Percentiles rank a stretch among this genome's conserved stretches.
Conservation (phyloP, 345 rosid genomes). For the Populus deltoides region DNA sequence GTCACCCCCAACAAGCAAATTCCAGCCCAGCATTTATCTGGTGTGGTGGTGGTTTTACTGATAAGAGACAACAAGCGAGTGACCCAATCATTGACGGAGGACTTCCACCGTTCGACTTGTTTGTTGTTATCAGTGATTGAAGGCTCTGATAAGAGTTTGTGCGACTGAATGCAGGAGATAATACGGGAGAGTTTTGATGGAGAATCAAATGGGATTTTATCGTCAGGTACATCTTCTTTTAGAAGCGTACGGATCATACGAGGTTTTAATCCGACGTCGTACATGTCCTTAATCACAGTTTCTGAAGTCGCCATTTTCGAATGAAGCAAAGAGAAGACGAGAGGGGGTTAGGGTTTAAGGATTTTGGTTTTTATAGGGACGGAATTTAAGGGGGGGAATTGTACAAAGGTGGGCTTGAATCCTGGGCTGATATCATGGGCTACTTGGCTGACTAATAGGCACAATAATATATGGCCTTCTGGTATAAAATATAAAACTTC, state of each 20-base stretch:
- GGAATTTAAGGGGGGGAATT: too few species aligned
- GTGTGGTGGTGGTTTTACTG: constrained; percentile 47
- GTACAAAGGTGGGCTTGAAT: too few species aligned
- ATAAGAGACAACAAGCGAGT: constrained; percentile 42
- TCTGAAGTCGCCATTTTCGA: constrained; percentile 40
- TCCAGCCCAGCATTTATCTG: constrained; percentile 85
- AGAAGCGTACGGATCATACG: constrained; percentile 50
- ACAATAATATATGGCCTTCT: too few species aligned
- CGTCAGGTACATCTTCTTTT: constrained; percentile 56
- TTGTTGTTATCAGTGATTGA: constrained; percentile 32
- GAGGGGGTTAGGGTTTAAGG: not conserved
- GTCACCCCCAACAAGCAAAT: constrained; percentile 72
- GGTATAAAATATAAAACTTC: too few species aligned
- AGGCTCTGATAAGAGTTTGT: constrained; percentile 53
- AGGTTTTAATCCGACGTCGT: constrained; percentile 56
- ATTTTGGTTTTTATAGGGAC: not conserved
- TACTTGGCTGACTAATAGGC: too few species aligned
- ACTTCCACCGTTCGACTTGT: constrained; percentile 42
- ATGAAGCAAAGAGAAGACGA: not conserved
- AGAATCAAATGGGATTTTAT: constrained; percentile 42
- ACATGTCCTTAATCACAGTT: constrained; percentile 38
- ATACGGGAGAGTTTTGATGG: constrained; percentile 43
- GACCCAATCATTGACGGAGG: constrained; percentile 74
- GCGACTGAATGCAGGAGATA: constrained; percentile 43
- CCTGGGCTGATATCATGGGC: too few species aligned